Evolutionary conservation across 148 eudicot genomes (phyloP), one percentile per base, ranked within the genome.

Genomic region (Linanthus parryae): DNA sequence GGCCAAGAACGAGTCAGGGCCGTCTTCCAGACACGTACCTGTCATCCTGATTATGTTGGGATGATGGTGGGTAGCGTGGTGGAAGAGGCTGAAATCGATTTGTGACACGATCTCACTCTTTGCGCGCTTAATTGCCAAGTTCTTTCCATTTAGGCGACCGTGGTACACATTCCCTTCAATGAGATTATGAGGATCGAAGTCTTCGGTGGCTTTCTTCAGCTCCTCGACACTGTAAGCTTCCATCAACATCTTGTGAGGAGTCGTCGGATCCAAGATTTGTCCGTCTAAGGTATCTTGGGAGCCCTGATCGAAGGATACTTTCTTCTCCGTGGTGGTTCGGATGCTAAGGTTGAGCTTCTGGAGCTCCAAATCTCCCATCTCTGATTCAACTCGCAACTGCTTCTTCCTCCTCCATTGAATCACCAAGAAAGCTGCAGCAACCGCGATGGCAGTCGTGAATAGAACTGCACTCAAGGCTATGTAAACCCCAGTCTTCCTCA

Each of bases 271-370:
- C 13, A 72, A 25, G 18, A 10, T 43, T 29, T 60, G 75, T 29
- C 68, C 80, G 45, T 80, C 81, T 13, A 77, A 55, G 5, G 79
- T 67, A 42, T 76, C 63, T 33, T 82, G 90, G 31, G 89, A 81
- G 10, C 80, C 82, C 48, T 82, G 57, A 52, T 52, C 96, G 13
- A 84, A 88, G 1, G 96, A 88, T 2, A 77, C 75, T 43, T 82
- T 82, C 70, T 89, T 89, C 43, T 82, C 85, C n/a, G 88, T 85
- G 0, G 78, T 59, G 8, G 91, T 85, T 51, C 88, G 67, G 12
- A 77, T 62, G 45, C 97, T 89, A 45, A 82, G 58, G 25, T 77
- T 75, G 2, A 80, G 73, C 61, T 71, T 78, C 27, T 85, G 95
- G 12, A 68, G 62, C 68, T 85, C 95, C 19, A 63, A 45, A 59